These are phyloP conservation scores for Dictyophora rubrovolvata DNA, from an alignment of 768 basidiomycete species.

Conservation along the genomic window DNA sequence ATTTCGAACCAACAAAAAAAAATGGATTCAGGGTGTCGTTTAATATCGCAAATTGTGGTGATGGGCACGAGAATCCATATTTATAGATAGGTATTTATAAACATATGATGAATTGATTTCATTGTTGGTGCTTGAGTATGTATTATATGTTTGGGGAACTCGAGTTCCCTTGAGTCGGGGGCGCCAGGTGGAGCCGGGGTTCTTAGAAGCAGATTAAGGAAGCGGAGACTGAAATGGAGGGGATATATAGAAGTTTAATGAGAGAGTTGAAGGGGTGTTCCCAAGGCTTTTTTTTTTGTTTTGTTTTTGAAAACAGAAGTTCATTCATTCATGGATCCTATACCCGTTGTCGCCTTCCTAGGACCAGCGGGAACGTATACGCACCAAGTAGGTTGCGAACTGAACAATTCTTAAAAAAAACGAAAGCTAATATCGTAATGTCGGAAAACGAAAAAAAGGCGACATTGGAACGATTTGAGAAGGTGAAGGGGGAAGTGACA, in stretches of 20 bases:
- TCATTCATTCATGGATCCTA: not conserved
- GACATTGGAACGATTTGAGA: conserved; percentile 34
- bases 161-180: no score
- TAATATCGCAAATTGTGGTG: not conserved
- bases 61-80: not conserved
- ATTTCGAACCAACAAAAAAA: not conserved
- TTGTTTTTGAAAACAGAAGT: not conserved
- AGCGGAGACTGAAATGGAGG: not conserved
- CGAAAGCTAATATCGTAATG: conserved; percentile 15
- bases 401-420: not conserved
- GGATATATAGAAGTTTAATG: not conserved
- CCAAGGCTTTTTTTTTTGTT: not conserved
- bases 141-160: no score
- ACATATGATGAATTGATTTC: not conserved
- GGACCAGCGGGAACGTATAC: conserved; percentile 67
- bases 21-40: not conserved
- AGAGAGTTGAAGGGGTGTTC: no score
- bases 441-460: conserved; percentile 24
- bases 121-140: not conserved
- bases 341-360: conserved; percentile 38
- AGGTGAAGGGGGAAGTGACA: not conserved
- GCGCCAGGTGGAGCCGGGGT: not conserved
- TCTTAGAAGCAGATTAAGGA: not conserved
- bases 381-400: conserved; percentile 37
- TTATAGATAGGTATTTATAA: not conserved